Conservation (phyloP, 257 asterid species). For the Capsicum chinense region DNA sequence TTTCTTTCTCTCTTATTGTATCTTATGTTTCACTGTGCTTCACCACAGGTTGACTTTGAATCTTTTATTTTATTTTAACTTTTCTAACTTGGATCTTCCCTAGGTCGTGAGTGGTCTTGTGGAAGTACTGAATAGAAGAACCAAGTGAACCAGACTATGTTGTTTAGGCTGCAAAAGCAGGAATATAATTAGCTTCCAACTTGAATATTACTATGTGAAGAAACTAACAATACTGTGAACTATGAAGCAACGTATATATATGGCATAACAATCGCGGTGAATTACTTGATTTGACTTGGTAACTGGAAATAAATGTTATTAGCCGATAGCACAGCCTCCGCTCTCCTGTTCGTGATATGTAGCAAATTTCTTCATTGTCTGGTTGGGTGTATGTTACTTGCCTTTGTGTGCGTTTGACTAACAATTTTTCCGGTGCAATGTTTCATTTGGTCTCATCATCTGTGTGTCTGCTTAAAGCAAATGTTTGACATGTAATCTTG, state of each 20-base stretch:
- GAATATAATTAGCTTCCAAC: background rate
- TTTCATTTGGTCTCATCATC: background rate
- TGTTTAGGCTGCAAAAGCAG: constrained; percentile 21
- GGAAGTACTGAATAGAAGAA: constrained; percentile 7
- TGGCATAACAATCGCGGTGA: background rate
- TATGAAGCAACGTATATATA: background rate
- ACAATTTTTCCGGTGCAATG: background rate
- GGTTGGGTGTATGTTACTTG: background rate
- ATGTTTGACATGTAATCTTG: background rate
- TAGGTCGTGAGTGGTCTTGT: background rate
- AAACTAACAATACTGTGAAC: background rate
- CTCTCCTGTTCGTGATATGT: background rate
- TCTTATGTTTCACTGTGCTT: constrained; percentile 28
- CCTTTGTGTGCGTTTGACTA: background rate
- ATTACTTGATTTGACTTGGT: background rate
- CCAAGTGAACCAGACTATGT: background rate
- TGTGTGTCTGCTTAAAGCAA: background rate
- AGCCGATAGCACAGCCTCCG: background rate
- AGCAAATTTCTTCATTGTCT: constrained; percentile 14
- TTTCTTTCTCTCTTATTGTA: constrained; percentile 29
- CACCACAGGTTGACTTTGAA: background rate
- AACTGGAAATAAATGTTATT: background rate
- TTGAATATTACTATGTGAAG: background rate
- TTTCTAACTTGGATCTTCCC: background rate
- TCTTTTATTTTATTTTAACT: background rate